phyloP scores from a whole-genome alignment of 495 filamentous ascomycete species.

The Aspergillus diversus region DNA sequence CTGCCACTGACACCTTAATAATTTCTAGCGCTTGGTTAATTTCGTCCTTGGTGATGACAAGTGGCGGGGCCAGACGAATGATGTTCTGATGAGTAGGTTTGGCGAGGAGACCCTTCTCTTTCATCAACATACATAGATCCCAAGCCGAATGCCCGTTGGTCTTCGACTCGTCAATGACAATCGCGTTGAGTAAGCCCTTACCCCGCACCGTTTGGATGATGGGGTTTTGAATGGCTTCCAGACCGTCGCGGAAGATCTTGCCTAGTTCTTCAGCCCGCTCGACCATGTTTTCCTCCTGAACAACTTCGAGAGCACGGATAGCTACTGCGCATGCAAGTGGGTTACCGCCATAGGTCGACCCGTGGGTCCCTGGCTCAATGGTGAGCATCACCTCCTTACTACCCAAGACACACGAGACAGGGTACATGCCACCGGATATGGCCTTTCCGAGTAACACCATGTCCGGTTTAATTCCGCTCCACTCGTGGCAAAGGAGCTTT shows the following conservation, averaged over 20 bases:
- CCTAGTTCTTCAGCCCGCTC: slow-evolving; percentile 80
- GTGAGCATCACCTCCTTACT: slow-evolving; percentile 94
- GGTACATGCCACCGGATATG: slow-evolving; percentile 98
- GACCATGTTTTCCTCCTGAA: slow-evolving; percentile 88
- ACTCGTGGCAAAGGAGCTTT: slow-evolving; percentile 89
- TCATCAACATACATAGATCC: slow-evolving; percentile 95
- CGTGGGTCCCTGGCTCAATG: slow-evolving; percentile 96
- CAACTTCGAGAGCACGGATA: slow-evolving; percentile 92
- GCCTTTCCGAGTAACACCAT: slow-evolving; percentile 95
- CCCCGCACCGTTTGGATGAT: slow-evolving; percentile 85
- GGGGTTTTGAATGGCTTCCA: slow-evolving; percentile 70
- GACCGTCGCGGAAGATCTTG: slow-evolving; percentile 78
- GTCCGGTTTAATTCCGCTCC: slow-evolving; percentile 94
- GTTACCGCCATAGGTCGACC: slow-evolving; percentile 96
- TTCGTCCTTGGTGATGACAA: slow-evolving; percentile 61
- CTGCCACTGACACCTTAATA: slow-evolving; percentile 51
- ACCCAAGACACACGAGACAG: slow-evolving; percentile 90
- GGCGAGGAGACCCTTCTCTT: slow-evolving; percentile 92
- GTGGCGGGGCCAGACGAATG: slow-evolving; percentile 63
- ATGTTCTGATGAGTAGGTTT: slow-evolving; percentile 99
- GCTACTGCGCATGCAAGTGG: slow-evolving; percentile 96
- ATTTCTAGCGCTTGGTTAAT: slow-evolving; percentile 53
- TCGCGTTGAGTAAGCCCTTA: slow-evolving; percentile 93
- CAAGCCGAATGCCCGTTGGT: slow-evolving; percentile 88
- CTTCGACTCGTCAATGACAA: slow-evolving; percentile 91